phyloP scores from a whole-genome alignment of 768 basidiomycete species.

The Tulasnella sp. region DNA sequence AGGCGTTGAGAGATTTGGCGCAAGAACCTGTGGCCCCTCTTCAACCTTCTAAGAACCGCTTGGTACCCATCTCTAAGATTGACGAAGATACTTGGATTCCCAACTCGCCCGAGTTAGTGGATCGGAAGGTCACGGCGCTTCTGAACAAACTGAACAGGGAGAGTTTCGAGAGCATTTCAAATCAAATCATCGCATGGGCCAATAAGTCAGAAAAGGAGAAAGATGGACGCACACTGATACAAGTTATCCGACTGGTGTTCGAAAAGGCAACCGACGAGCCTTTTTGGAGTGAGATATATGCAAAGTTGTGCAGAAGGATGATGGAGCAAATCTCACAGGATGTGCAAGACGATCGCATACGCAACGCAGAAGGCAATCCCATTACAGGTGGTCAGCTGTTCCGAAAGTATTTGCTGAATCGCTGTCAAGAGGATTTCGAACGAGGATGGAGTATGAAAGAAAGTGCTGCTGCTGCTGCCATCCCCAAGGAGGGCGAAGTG shows the following conservation, averaged over 20 bases:
- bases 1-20: background rate
- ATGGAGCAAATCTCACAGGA: constrained; percentile 29
- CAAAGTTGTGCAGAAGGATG: constrained; percentile 30
- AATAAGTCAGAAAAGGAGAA: constrained; percentile 32
- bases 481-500: constrained; percentile 27
- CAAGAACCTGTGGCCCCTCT: background rate
- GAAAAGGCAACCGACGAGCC: constrained; percentile 40
- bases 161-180: constrained; percentile 35
- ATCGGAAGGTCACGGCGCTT: constrained; percentile 37
- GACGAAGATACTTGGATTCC: background rate
- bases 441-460: constrained; percentile 27
- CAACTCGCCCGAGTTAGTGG: constrained; percentile 30
- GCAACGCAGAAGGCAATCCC: constrained; percentile 26
- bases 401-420: constrained; percentile 36
- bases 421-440: constrained; percentile 38
- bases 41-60: background rate
- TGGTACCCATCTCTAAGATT: background rate
- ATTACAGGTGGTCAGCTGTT: constrained; percentile 33
- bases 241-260: constrained; percentile 34
- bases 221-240: constrained; percentile 34
- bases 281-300: constrained; percentile 37
- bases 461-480: constrained; percentile 20
- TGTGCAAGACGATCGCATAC: constrained; percentile 28
- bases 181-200: constrained; percentile 36
- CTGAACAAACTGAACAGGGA: constrained; percentile 39